Conservation (phyloP, 2,329 filamentous ascomycete species). For the Aureobasidium sp. region DNA sequence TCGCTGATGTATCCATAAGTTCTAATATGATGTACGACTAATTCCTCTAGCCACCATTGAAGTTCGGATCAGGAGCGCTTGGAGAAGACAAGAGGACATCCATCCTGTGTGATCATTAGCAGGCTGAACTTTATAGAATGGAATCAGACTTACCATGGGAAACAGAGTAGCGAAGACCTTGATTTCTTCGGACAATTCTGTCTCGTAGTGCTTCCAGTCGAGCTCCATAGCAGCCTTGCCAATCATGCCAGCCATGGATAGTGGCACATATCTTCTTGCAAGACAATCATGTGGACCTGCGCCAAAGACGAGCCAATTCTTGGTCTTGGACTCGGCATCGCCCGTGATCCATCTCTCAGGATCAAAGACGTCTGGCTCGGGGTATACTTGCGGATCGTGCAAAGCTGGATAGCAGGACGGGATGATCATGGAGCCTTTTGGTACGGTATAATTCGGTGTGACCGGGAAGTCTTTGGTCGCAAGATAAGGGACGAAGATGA, state of each 20-base stretch:
- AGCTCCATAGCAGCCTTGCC: conserved; percentile 50
- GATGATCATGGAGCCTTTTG: conserved; percentile 92
- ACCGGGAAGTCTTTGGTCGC: conserved; percentile 93
- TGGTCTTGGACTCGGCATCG: conserved; percentile 80
- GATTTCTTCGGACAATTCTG: conserved; percentile 80
- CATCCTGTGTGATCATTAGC: not conserved
- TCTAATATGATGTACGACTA: too few species aligned
- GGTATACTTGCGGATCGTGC: conserved; percentile 86
- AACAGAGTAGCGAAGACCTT: conserved; percentile 98
- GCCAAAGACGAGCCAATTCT: conserved; percentile 98
- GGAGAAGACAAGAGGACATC: not conserved
- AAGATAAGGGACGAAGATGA: conserved; percentile 53
- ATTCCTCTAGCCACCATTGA: too few species aligned
- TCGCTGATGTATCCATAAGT: not conserved
- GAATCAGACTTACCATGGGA: conserved; percentile 63
- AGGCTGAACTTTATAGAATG: not conserved
- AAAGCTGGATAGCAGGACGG: conserved; percentile 85
- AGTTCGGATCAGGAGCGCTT: not conserved
- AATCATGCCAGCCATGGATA: conserved; percentile 9
- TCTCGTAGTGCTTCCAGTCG: conserved; percentile 87
- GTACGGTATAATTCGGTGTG: conserved; percentile 72
- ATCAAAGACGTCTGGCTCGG: conserved; percentile 79
- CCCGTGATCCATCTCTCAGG: conserved; percentile 87
- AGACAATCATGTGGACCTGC: conserved; percentile 94
- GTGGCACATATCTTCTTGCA: conserved; percentile 44